phyloP scores from a whole-genome alignment of 345 rosid genomes.

The Eucalyptus pauciflora region DNA sequence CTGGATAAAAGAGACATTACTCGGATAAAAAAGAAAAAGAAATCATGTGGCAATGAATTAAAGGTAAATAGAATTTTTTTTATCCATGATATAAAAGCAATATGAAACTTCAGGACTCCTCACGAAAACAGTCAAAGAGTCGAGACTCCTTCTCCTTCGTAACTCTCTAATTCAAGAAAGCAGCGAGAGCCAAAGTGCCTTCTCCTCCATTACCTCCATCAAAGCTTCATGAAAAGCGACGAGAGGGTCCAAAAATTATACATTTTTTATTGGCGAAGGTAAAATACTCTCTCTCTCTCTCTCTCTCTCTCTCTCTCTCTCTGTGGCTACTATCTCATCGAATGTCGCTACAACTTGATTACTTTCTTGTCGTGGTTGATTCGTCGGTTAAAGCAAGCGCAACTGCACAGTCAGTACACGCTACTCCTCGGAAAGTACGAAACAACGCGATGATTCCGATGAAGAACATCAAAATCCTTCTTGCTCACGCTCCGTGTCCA shows the following conservation, averaged over 20 bases:
- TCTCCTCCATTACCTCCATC: background rate
- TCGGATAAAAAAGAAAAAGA: rapidly evolving
- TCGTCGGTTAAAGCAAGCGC: background rate
- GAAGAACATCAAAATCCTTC: background rate
- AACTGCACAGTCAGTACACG: background rate
- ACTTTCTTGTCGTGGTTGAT: background rate
- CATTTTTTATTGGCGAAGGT: background rate
- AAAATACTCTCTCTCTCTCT: no score
- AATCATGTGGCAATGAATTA: background rate
- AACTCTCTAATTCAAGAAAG: background rate
- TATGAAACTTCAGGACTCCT: background rate
- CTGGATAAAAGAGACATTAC: no score
- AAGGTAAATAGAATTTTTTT: background rate
- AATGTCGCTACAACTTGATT: background rate
- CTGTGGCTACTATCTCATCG: background rate
- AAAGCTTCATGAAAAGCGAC: background rate
- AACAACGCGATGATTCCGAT: background rate
- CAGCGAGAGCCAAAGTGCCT: background rate
- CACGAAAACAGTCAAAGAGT: background rate
- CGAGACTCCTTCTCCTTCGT: background rate
- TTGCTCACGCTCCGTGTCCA: background rate
- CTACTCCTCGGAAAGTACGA: background rate
- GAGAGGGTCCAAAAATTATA: background rate
- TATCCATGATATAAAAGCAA: no score
- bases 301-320: no score